Evolutionary conservation across 345 rosid species (phyloP), one percentile per base, ranked within the genome.

Genomic region (Salix udensis): DNA sequence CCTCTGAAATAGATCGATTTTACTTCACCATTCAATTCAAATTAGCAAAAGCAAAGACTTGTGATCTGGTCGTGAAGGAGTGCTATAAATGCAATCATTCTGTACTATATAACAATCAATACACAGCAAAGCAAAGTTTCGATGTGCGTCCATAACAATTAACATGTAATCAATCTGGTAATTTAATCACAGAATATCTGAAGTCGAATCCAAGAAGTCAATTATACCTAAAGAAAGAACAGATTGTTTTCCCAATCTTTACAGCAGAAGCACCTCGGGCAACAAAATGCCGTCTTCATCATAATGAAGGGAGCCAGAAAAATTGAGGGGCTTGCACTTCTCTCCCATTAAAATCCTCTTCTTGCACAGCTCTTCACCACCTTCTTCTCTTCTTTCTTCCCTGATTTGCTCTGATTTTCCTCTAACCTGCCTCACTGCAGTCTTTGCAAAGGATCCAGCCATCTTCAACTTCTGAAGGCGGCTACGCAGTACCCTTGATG

Each of bases 331-430:
- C 80, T 67, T 85, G 85, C 96, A 91, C 74, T 72, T 91, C 71
- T 34, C 86, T 15, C 96, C 96, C 87, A 88, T 82, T n/a, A 91
- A 80, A 60, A 89, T 91, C 80, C 92, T 89, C 86, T 86, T 91
- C 88, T 86, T 91, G 83, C 96, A 91, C 15, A 91, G 74, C 78
- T 88, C 93, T 31, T 60, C 71, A 0, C n/a, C 69, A 31, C 53
- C 60, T 16, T 23, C 76, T 44, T 48, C 76, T 6, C 40, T 71
- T n/a, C 36, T 72, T 37, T 70, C n/a, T 2, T 71, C 37, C 42
- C 40, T 15, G 28, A 11, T 4, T 10, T 9, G 26, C 12, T 50
- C 78, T 15, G 53, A 15, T 37, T 65, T 76, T 58, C 70, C 79
- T 74, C 23, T 67, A 0, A 10, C 30, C 7, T 34, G 21, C 8